Evolutionary conservation across 2,329 filamentous ascomycete genomes (phyloP).

Genomic region (Mycosphaerella sp.): DNA sequence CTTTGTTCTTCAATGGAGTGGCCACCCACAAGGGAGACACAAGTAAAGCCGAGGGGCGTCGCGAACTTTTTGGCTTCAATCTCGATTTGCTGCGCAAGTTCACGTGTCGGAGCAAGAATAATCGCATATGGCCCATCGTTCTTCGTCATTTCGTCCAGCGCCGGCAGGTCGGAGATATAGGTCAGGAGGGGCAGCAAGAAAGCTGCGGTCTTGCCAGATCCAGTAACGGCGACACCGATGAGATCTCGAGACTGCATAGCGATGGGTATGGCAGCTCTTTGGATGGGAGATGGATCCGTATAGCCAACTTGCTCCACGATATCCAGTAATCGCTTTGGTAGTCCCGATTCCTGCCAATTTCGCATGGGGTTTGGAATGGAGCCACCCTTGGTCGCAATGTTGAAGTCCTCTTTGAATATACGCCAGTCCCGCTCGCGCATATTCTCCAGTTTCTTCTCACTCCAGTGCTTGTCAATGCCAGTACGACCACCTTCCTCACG

Average conservation of each 20-base stretch:
- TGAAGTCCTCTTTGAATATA: conserved; percentile 99
- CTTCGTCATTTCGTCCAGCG: conserved; percentile 76
- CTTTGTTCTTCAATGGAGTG: conserved; percentile 92
- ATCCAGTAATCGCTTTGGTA: conserved; percentile 70
- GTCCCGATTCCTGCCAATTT: conserved; percentile 75
- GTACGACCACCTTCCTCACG: conserved; percentile 66
- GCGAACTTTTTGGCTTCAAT: conserved; percentile 91
- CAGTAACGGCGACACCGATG: conserved; percentile 96
- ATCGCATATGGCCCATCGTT: conserved; percentile 97
- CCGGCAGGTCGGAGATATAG: conserved; percentile 86
- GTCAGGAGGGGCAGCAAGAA: conserved; percentile 88
- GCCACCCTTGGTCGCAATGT: conserved; percentile 89
- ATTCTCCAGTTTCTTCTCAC: conserved; percentile 80
- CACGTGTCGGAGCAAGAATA: conserved; percentile 90
- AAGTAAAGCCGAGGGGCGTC: conserved; percentile 80
- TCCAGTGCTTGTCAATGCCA: conserved; percentile 88
- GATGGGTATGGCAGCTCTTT: conserved; percentile 91
- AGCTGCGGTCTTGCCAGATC: conserved; percentile 96
- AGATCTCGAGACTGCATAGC: conserved; percentile 86
- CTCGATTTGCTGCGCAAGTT: conserved; percentile 96
- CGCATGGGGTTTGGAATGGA: conserved; percentile 94
- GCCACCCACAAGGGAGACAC: conserved; percentile 96
- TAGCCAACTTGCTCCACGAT: conserved; percentile 84
- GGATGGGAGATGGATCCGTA: conserved; percentile 82
- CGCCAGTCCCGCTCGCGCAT: conserved; percentile 99